Evolutionary conservation across 805 yeast species (phyloP), one percentile per base, ranked within the genome.

Genomic region (Isabelozyma heimii): DNA sequence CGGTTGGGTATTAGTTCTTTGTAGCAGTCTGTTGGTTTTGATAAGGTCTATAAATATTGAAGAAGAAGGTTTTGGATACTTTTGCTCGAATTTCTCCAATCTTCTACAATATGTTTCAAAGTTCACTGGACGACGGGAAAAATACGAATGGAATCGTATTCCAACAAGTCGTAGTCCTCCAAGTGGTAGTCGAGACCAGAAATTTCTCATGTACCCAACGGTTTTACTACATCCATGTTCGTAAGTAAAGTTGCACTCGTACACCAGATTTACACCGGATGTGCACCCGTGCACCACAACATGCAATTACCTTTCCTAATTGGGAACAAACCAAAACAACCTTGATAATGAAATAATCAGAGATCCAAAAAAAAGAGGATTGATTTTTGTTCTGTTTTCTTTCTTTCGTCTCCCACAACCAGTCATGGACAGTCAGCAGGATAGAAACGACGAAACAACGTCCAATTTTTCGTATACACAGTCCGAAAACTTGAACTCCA

Each of bases 91-190:
- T 17, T 35, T 28, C 4, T 45, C 41, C 17, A 63, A 40, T 38
- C 69, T 51, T 14, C 52, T 54, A n/a, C 45, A 16, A 43, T 54
- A 63, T 6, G 61, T 60, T 46, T 66, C 68, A 47, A 56, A 59
- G 45, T 61, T 67, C n/a, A 65, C 52, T 7, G 70, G 70, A 5
- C 42, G 42, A 30, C 52, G 48, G 14, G 60, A 51, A 43, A 58
- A 58, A 39, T 47, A 51, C 37, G 42, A 43, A 27, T 42, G 20
- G 6, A 37, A 30, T 17, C 35, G 20, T 46, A 46, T 37, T 5
- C 24, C 24, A 20, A 20, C 24, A 5, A 20, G 17, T 33, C 40
- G 24, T 15, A 4, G 20, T 8, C 4, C 24, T 20, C 24, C 24
- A 20, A 20, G 6, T 6, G 24, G 24, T 6, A 20, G 24, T 6